Evolutionary conservation across 441 rosid species (phyloP).

Genomic region (Cnidoscolus chayamansa): DNA sequence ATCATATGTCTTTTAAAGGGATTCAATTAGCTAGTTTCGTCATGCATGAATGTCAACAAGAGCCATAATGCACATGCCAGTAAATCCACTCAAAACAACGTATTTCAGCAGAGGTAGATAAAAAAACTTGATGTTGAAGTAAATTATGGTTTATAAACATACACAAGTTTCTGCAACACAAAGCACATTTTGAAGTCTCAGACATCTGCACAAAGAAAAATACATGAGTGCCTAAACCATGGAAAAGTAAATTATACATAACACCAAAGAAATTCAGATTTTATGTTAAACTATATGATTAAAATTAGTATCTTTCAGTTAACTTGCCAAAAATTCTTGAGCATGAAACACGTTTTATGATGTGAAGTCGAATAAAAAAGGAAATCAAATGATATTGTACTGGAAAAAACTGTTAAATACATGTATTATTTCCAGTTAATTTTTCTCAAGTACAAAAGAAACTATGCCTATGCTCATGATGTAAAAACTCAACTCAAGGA

Average conservation of each 20-base stretch:
- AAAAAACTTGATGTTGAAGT: not conserved
- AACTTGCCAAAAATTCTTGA: slow-evolving; percentile 10
- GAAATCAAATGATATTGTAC: slow-evolving; percentile 3
- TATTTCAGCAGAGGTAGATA: not conserved
- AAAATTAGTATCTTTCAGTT: not conserved
- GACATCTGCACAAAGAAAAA: slow-evolving; percentile 48
- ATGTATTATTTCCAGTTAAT: not conserved
- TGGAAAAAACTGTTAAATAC: not conserved
- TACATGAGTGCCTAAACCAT: slow-evolving; percentile 15
- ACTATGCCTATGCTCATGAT: not conserved
- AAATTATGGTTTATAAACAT: slow-evolving; percentile 31
- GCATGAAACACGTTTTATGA: not conserved
- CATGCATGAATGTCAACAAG: not conserved
- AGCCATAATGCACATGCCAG: slow-evolving; percentile 2
- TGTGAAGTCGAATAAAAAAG: not conserved
- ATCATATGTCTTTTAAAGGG: not conserved
- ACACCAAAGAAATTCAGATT: not conserved
- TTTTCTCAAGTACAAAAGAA: slow-evolving; percentile 1
- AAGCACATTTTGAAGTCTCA: slow-evolving; percentile 79
- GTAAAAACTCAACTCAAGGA: slow-evolving; percentile 10
- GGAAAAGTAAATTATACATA: not conserved
- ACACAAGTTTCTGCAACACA: slow-evolving; percentile 71
- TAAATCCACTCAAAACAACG: slow-evolving; percentile 5
- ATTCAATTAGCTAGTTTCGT: not conserved
- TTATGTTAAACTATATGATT: not conserved